These are phyloP conservation scores for Cladosporium sp. DNA, from an alignment of 2,329 filamentous ascomycete species.

Conservation along the genomic window DNA sequence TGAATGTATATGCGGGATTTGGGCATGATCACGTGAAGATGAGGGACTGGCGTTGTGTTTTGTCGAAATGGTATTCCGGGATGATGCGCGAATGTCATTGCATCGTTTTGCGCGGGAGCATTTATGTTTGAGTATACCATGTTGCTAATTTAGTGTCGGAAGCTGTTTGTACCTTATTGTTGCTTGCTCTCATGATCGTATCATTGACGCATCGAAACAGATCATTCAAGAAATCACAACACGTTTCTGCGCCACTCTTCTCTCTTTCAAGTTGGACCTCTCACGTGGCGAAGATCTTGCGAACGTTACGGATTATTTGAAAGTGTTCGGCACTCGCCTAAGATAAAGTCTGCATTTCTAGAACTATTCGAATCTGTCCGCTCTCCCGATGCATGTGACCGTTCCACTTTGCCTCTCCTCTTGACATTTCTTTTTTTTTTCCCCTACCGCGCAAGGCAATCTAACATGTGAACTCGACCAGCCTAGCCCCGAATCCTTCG, in stretches of 20 bases:
- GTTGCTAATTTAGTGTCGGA: too few species aligned
- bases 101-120: background rate
- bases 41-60: background rate
- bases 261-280: too few species aligned
- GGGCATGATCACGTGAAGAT: slow-evolving; percentile 3
- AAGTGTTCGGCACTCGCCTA: too few species aligned
- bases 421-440: background rate
- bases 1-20: background rate
- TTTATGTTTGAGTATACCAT: background rate
- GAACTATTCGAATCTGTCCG: too few species aligned
- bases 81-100: background rate
- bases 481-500: background rate
- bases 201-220: too few species aligned
- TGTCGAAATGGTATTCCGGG: background rate
- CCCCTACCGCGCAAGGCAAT: background rate
- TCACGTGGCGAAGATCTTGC: too few species aligned
- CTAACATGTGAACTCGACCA: background rate
- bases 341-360: too few species aligned
- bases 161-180: too few species aligned
- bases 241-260: too few species aligned
- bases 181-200: too few species aligned
- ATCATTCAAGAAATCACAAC: too few species aligned
- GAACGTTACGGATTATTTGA: too few species aligned
- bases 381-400: background rate
- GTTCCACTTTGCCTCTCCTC: background rate